phyloP scores from a whole-genome alignment of 2,329 filamentous ascomycete species.

The Shiraia sp. region DNA sequence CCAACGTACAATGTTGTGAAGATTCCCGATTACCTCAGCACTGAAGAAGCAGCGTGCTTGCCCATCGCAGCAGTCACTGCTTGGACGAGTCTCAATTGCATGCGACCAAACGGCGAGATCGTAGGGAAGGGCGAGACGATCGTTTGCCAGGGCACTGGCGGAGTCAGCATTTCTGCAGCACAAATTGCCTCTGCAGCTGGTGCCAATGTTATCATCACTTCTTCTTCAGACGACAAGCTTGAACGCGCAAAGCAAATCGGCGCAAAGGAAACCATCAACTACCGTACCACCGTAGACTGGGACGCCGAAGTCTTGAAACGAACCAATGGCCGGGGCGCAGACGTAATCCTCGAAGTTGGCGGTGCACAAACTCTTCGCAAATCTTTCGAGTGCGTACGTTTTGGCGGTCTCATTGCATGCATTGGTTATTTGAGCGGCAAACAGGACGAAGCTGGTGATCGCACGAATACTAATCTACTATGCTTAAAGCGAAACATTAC shows the following conservation, averaged over 20 bases:
- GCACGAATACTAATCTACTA: constrained; percentile 64
- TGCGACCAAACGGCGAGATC: constrained; percentile 58
- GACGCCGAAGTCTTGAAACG: constrained; percentile 59
- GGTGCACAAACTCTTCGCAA: constrained; percentile 55
- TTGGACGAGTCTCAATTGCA: constrained; percentile 67
- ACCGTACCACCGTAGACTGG: constrained; percentile 62
- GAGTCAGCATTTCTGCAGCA: constrained; percentile 47
- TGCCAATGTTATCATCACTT: constrained; percentile 60
- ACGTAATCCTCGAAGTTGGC: constrained; percentile 58
- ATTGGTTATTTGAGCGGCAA: constrained; percentile 56
- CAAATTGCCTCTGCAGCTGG: constrained; percentile 50
- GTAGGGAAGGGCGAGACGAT: constrained; percentile 47
- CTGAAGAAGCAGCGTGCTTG: constrained; percentile 64
- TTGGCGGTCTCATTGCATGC: constrained; percentile 47
- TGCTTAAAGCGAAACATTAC: constrained; percentile 56
- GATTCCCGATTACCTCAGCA: constrained; percentile 60
- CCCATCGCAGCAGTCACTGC: constrained; percentile 67
- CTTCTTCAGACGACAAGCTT: constrained; percentile 60
- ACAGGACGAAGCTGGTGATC: constrained; percentile 58
- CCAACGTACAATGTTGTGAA: constrained; percentile 59
- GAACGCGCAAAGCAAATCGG: constrained; percentile 59
- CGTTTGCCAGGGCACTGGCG: constrained; percentile 50
- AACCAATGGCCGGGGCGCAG: constrained; percentile 47
- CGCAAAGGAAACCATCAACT: constrained; percentile 64
- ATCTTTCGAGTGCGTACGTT: constrained; percentile 48